Conservation (phyloP, 2,329 filamentous ascomycete genomes). For the Neodidymelliopsis sp. region DNA sequence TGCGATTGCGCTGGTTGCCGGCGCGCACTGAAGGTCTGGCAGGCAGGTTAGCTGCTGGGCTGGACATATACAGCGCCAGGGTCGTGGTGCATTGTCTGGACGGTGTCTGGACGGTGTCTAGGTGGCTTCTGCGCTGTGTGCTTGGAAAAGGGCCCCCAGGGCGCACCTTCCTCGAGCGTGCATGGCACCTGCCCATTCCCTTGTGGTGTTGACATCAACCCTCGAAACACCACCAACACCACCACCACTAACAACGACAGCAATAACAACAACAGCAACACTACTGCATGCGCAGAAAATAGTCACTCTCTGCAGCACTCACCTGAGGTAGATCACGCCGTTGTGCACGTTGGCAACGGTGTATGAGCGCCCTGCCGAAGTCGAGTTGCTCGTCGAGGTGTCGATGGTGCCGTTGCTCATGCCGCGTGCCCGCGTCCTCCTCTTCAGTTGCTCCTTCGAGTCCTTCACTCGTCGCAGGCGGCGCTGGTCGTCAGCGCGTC, state of each 20-base stretch:
- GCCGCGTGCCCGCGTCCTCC: conserved; percentile 39
- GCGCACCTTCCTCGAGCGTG: conserved; percentile 3
- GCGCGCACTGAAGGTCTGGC: conserved; percentile 47
- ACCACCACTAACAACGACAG: not conserved
- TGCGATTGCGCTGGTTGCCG: conserved; percentile 43
- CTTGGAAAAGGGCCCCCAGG: not conserved
- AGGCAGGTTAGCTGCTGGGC: conserved; percentile 5
- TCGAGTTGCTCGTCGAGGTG: conserved; percentile 35
- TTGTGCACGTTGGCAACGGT: conserved; percentile 58
- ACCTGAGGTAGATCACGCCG: conserved; percentile 58
- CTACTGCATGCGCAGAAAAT: not conserved
- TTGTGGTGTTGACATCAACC: conserved; percentile 5
- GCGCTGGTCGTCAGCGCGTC: conserved; percentile 39
- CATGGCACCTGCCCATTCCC: not conserved
- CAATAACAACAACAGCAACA: conserved; percentile 1
- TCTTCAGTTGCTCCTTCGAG: conserved; percentile 48
- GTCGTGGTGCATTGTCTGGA: not conserved
- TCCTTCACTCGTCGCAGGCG: conserved; percentile 48
- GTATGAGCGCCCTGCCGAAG: conserved; percentile 50
- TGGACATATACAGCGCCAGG: conserved; percentile 26
- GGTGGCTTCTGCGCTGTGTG: not conserved
- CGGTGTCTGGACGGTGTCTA: too few species aligned
- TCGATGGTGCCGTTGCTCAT: conserved; percentile 45
- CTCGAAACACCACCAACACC: conserved; percentile 5
- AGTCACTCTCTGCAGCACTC: conserved; percentile 23